Base-by-base conservation (phyloP, 129 eudicot species). In the Cynara cardunculus region DNA sequence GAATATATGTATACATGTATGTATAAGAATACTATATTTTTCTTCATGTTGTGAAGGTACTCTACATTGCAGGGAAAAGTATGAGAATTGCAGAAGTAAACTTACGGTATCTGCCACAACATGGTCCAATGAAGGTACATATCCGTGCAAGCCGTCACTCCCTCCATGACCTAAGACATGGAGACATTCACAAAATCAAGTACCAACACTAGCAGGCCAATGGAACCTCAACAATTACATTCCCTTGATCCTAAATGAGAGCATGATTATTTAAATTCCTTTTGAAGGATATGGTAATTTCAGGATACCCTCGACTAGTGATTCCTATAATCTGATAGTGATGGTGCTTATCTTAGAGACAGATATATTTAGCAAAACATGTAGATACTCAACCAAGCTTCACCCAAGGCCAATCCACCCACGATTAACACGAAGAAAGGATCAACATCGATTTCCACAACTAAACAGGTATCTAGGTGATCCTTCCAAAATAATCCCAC, bases 91-190 rank as follows among this genome's bases (percentile, higher is more conserved):
- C 34, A 69, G 27, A 71, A 62, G 75, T 59, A 66, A 73, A 88
- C 99, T 89, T 88, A 95, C 99, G 24, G 99, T 95, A 85, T 95
- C 99, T 24, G 96, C 96, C 73, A 95, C 97, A 46, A 95, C 99
- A 76, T 92, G 94, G 77, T 95, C 99, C 76, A 95, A 76, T 39
- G 99, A 95, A 82, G 99, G 99, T 21, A 95, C 99, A 79, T 92
- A 95, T 80, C 99, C 99, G 74, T 95, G 99, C 85, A 95, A 84
- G 80, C 99, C 99, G 81, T 95, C 99, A 84, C 99, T 95, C 32
- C 99, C 99, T 39, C 99, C 99, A 85, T 95, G 99, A 81, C 99
- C 99, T 95, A 79, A 19, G 69, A 73, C 31, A 75, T 49, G 64
- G 39, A 69, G 7, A 53, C 78, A 76, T 1, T 65, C 39, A 30